Evolutionary conservation across 768 basidiomycete genomes (phyloP).

Genomic region (Psilocybe subaeruginosa): DNA sequence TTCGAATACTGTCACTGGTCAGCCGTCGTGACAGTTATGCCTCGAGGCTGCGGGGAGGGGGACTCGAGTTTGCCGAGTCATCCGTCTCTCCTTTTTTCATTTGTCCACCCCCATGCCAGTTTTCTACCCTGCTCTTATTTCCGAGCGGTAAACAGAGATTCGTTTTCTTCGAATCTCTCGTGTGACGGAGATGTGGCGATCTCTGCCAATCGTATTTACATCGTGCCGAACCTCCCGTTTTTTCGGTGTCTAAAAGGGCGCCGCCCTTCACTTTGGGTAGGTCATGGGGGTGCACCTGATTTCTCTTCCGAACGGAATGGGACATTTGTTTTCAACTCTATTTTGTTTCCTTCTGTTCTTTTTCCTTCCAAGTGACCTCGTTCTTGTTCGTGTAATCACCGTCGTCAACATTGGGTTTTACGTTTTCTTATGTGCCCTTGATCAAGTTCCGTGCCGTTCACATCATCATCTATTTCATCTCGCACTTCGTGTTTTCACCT

Average conservation of each 20-base stretch:
- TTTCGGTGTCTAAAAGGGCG: background rate
- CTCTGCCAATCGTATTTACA: background rate
- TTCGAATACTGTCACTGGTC: background rate
- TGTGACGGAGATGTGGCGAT: background rate
- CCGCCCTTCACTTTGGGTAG: background rate
- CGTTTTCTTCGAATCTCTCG: background rate
- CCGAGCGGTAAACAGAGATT: background rate
- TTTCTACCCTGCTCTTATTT: background rate
- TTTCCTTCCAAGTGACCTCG: background rate
- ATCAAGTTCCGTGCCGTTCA: background rate
- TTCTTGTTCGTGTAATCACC: background rate
- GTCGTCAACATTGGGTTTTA: background rate
- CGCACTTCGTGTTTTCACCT: background rate
- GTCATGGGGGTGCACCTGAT: background rate
- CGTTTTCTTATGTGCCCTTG: background rate
- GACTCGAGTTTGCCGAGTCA: conserved; percentile 13
- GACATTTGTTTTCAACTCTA: background rate
- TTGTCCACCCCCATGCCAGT: background rate
- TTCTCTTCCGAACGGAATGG: background rate
- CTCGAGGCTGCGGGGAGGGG: background rate
- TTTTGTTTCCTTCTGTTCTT: background rate
- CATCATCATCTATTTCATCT: background rate
- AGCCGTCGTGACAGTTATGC: background rate
- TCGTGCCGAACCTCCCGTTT: background rate
- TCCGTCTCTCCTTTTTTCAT: background rate